Evolutionary conservation across 1,284 basidiomycete species (phyloP), one percentile per base, ranked within the genome.

Genomic region (Schizophyllum commune): DNA sequence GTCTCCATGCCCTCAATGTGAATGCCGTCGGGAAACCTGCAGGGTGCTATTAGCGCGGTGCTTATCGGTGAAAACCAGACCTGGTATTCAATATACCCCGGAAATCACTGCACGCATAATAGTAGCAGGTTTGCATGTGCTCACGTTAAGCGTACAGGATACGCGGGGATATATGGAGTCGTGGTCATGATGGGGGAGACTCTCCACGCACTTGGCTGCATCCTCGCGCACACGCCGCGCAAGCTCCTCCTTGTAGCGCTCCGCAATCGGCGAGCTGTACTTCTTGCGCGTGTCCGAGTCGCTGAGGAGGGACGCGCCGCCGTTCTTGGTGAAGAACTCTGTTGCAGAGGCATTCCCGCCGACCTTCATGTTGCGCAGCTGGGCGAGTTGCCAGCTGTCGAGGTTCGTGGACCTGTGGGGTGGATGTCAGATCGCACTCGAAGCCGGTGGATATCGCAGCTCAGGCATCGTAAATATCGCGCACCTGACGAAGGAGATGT

Each of bases 401-500:
- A 99, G 86, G 77, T 96, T 98, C 65, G 95, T 98, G 13, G 96
- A 98, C 66, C 95, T 95, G 73, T 55, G 55, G 64, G 59, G 22
- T 27, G 56, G 52, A 59, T 59, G 39, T 61, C 54, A 17, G 60
- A 51, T 47, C 21, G 34, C 6, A 20, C 52, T 17, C 1, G 1
- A 54, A 52, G 58, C 60, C 58, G 53, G 34, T 32, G 27, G 27
- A 27, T 27, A 27, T 27, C 21, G 1, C 32, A 52, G 27, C 19
- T 60, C 52, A 60, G 17, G 56, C 52, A n/a, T 19, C 22, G 54
- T 39, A 6, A 21, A 32, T 20, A 61, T 61, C 3, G 77, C 89
- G 66, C 71, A 95, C 91, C 95, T 82, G 55, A 99, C 96, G 72
- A 99, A 99, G 66, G 88, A 93, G 74, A 99, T 96, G 74, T 99